Evolutionary conservation across 1,284 basidiomycete genomes (phyloP), one percentile per base, ranked within the genome.

Genomic region (Puccinia polysora): DNA sequence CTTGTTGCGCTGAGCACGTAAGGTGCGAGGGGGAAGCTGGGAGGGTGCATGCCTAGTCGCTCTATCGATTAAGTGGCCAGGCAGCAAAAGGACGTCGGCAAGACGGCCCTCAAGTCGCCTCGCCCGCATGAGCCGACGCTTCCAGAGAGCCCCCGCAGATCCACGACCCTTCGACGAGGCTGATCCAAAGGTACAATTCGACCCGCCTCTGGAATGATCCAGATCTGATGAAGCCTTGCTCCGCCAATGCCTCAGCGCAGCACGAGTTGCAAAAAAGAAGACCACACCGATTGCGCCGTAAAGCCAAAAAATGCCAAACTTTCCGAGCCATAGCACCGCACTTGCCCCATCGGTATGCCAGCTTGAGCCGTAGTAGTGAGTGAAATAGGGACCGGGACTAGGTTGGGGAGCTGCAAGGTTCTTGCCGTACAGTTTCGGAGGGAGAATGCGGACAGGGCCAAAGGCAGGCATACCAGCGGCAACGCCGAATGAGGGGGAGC

Each of bases 381-480:
- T 74, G 73, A 78, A 85, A 81, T 95, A 97, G 3, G 56, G 20
- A 4, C 12, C n/a, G 34, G 10, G 14, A 12, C 15, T 36, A 8
- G 28, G 32, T 85, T 95, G 97, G 25, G 92, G 87, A 1, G 91
- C 91, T 0, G 90, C 91, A 12, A 91, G 90, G 79, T 98, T 98
- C 83, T 98, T 98, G 75, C 95, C 95, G 77, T 98, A 98, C 10
- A 97, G 84, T 4, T 88, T 85, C 81, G 94, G 96, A 30, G 96
- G 93, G 2, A 98, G 83, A 73, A 98, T 87, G 73, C 96, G 89
- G 12, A 97, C 84, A 2, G 20, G 79, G 80, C 95, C 87, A 20
- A 89, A n/a, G n/a, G n/a, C n/a, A n/a, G n/a, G n/a, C n/a, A n/a
- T n/a, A n/a, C n/a, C n/a, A n/a, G n/a, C n/a, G n/a, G n/a, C n/a